phyloP scores from a whole-genome alignment of 345 rosid genomes.

The Eucalyptus marginata region DNA sequence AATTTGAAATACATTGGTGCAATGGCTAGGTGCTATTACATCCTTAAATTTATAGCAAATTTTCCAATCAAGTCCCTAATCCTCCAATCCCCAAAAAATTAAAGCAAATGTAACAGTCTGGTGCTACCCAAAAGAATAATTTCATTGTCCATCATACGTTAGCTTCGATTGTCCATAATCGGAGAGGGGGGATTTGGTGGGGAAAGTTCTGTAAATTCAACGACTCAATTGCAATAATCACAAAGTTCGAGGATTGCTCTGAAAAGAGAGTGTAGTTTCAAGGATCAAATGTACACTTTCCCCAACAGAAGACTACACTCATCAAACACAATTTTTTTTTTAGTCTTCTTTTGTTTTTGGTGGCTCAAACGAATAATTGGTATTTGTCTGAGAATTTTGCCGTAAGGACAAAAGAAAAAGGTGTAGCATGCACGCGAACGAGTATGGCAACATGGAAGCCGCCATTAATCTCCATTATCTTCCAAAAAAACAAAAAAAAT shows the following conservation, averaged over 20 bases:
- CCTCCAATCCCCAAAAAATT: background rate
- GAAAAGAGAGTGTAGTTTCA: background rate
- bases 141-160: background rate
- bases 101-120: background rate
- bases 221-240: background rate
- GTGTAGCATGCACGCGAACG: background rate
- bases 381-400: background rate
- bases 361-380: background rate
- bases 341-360: background rate
- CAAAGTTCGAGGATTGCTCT: background rate
- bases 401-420: background rate
- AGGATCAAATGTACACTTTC: background rate
- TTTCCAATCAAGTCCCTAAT: background rate
- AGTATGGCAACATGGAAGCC: background rate
- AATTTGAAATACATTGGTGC: background rate
- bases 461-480: background rate
- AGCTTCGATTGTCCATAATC: background rate
- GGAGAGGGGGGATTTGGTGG: background rate
- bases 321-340: background rate
- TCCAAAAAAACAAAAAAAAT: background rate
- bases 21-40: background rate
- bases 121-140: background rate
- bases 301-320: background rate
- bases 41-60: background rate
- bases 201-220: background rate